Evolutionary conservation across 2,329 filamentous ascomycete genomes (phyloP), one percentile per base, ranked within the genome.

Genomic region (Pestalotiopsis sp.): DNA sequence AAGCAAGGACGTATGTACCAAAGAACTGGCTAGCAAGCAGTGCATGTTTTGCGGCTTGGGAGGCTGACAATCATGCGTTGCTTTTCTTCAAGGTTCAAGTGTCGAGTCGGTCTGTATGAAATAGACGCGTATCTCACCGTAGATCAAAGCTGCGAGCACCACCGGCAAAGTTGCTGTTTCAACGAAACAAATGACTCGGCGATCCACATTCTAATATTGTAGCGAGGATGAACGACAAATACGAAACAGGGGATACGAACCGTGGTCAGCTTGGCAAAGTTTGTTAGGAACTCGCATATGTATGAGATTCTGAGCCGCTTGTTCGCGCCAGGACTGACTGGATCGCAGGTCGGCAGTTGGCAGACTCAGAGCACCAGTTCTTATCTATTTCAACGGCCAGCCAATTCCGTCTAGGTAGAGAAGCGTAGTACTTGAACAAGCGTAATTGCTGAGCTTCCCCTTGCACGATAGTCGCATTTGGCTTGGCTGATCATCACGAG

Each of bases 141-240:
- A 52, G 7, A 52, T 3, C 5, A 22, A 9, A 52, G 7, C 20
- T n/a, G 44, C 44, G 17, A 35, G 30, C 30, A 35, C 30, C 30
- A 35, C 7, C 1, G 30, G 30, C 30, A 35, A 9, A 35, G 30
- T 35, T 9, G 30, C 14, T 22, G 17, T n/a, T 52, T 52, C 14
- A n/a, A n/a, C 44, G 20, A 52, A 48, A n/a, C 13, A n/a, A 52
- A 17, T 9, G 44, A n/a, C 9, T n/a, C 44, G 44, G 17, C 17
- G 44, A 5, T n/a, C 44, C 44, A 52, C 44, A 52, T n/a, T 52
- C 44, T 22, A 20, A 52, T 52, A n/a, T 67, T 59, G 66, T 38
- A 69, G 66, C 56, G 58, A 69, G 57, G 9, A 35, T 67, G 22
- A 40, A n/a, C 17, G 17, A n/a, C n/a, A 52, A 1, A 20, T 9